Evolutionary conservation across 164 flowering plant genomes (phyloP), one percentile per base, ranked within the genome.

Genomic region (Santalum album): DNA sequence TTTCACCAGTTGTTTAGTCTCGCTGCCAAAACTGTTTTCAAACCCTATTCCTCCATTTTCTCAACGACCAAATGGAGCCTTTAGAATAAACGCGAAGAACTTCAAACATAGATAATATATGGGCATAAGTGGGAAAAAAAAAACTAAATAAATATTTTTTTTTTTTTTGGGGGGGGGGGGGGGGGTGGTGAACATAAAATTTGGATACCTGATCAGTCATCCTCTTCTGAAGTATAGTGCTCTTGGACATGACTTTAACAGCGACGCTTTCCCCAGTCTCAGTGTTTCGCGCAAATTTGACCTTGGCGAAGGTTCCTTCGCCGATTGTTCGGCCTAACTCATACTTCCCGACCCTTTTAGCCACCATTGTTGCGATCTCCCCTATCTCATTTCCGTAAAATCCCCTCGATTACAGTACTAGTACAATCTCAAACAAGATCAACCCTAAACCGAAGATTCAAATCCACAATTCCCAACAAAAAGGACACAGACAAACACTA

Each of bases 271-370:
- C 76, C 7, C 86, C 87, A 2, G 84, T 84, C 59, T 87, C 91
- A 0, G 64, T 63, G 61, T 84, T 76, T 53, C 52, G 60, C 6
- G 89, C 91, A 34, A 80, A 82, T 59, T 81, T 87, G 23, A 87
- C 96, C 68, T 87, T 87, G 9, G 96, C 91, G 47, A 84, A 87
- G 16, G 87, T 82, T 12, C 96, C 96, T 64, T 87, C 84, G 3
- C 96, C 96, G 27, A 87, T 69, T 6, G 91, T 87, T 38, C 84
- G 62, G 0, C 96, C 96, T 12, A 84, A 65, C 61, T 82, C 86
- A 71, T 82, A 87, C 78, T 87, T 87, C 36, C 91, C 91, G 0
- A 87, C 75, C 59, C 65, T 87, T 63, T 72, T 77, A 65, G 46
- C 73, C 56, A 61, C 69, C 72, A 66, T 75, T 43, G 55, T 62